phyloP scores from a whole-genome alignment of 306 rosid species.

The Cicer pinnatifidum region DNA sequence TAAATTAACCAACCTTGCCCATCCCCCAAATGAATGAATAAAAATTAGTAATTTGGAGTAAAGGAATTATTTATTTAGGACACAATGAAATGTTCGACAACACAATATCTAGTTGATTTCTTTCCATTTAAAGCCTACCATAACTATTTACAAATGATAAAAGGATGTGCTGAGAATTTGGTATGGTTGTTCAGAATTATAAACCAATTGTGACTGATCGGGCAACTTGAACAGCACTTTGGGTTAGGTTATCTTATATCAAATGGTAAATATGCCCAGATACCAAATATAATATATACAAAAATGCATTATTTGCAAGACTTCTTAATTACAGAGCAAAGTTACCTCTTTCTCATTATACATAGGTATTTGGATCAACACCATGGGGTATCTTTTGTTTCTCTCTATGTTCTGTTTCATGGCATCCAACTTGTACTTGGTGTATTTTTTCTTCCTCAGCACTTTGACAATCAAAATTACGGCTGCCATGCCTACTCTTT shows the following conservation, averaged over 20 bases:
- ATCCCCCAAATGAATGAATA: slow-evolving; percentile 2
- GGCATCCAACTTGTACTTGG: slow-evolving; percentile 56
- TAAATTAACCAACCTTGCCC: not conserved
- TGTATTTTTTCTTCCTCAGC: slow-evolving; percentile 56
- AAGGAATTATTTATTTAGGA: slow-evolving; percentile 19
- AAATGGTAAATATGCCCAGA: slow-evolving; percentile 28
- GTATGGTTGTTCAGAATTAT: slow-evolving; percentile 30
- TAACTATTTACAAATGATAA: slow-evolving; percentile 30
- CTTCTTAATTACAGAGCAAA: slow-evolving; percentile 24
- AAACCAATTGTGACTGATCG: slow-evolving; percentile 18
- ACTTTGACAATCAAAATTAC: slow-evolving; percentile 54
- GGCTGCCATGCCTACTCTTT: slow-evolving; percentile 55
- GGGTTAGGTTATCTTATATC: slow-evolving; percentile 23
- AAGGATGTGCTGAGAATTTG: slow-evolving; percentile 17
- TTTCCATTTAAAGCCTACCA: slow-evolving; percentile 22
- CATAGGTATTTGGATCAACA: slow-evolving; percentile 68
- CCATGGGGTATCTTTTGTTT: slow-evolving; percentile 52
- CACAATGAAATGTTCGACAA: slow-evolving; percentile 28
- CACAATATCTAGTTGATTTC: slow-evolving; percentile 36
- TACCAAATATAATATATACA: slow-evolving; percentile 8
- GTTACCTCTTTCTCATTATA: slow-evolving; percentile 68
- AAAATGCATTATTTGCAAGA: slow-evolving; percentile 15
- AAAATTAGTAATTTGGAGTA: slow-evolving; percentile 23
- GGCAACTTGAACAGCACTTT: not conserved
- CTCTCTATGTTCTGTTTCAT: slow-evolving; percentile 52